Conservation (phyloP, 2,329 filamentous ascomycete genomes). For the Penicillium sp. region DNA sequence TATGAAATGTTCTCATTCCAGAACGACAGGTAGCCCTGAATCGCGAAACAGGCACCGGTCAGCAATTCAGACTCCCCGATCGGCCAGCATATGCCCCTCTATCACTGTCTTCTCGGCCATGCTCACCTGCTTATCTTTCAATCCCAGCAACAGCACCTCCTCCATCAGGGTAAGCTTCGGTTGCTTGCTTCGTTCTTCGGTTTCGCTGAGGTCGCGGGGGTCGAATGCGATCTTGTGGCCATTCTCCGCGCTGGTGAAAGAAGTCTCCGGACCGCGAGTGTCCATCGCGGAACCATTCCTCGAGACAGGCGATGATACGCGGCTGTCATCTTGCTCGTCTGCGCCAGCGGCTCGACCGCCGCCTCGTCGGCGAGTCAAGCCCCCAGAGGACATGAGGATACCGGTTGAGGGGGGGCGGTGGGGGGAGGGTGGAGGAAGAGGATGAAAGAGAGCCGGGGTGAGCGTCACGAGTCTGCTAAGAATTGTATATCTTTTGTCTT, state of each 20-base stretch:
- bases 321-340: conserved; percentile 68
- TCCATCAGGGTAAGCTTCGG: conserved; percentile 99
- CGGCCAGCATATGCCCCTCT: conserved; percentile 12
- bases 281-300: conserved; percentile 64
- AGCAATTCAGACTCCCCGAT: conserved; percentile 27
- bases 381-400: conserved; percentile 69
- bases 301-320: conserved; percentile 70
- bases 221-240: conserved; percentile 99
- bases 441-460: conserved; percentile 15
- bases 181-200: conserved; percentile 93
- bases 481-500: background rate
- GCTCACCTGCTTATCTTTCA: conserved; percentile 97
- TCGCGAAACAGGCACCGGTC: conserved; percentile 26
- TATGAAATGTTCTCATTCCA: conserved; percentile 99
- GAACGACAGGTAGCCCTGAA: conserved; percentile 93
- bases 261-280: conserved; percentile 70
- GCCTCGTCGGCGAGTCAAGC: conserved; percentile 72
- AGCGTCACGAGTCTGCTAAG: conserved; percentile 12
- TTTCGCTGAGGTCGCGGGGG: conserved; percentile 96
- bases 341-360: conserved; percentile 63
- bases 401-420: conserved; percentile 20
- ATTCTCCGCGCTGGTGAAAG: conserved; percentile 85
- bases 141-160: conserved; percentile 89
- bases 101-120: background rate
- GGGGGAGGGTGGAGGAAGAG: conserved; percentile 24